Conservation (phyloP, 495 filamentous ascomycete genomes). For the Cairneyella variabilis region DNA sequence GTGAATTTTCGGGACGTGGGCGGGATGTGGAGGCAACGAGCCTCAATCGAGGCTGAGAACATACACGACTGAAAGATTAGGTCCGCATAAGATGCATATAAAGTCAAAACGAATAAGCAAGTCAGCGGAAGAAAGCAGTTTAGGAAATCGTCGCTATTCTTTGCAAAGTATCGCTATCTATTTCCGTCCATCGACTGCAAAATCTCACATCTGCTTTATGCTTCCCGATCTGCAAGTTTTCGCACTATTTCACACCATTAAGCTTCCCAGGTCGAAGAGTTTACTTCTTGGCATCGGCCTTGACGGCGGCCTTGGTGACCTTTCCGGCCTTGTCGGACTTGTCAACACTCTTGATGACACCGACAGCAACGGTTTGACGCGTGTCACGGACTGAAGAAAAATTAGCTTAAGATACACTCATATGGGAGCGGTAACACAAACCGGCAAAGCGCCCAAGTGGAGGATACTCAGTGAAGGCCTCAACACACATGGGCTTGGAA, state of each 20-base stretch:
- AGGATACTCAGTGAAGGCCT: conserved; percentile 99
- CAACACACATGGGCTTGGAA: conserved; percentile 99
- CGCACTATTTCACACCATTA: background rate
- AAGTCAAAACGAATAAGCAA: too few species aligned
- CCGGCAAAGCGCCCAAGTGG: conserved; percentile 96
- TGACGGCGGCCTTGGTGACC: conserved; percentile 62
- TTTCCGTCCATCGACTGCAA: too few species aligned
- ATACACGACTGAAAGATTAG: too few species aligned
- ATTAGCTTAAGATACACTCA: background rate
- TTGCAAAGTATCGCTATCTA: too few species aligned
- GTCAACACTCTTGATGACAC: conserved; percentile 76
- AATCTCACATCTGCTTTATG: too few species aligned
- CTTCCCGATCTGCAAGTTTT: background rate
- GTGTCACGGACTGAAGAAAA: conserved; percentile 31
- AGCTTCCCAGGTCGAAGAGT: background rate
- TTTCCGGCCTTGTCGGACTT: conserved; percentile 72
- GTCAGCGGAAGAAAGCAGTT: too few species aligned
- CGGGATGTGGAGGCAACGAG: too few species aligned
- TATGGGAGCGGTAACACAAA: background rate
- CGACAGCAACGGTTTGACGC: conserved; percentile 93
- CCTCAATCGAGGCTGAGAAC: too few species aligned
- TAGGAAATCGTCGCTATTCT: too few species aligned
- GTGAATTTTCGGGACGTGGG: too few species aligned
- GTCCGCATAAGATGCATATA: too few species aligned
- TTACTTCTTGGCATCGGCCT: conserved; percentile 34